Evolutionary conservation across 768 basidiomycete species (phyloP).

Genomic region (Hericium erinaceus): DNA sequence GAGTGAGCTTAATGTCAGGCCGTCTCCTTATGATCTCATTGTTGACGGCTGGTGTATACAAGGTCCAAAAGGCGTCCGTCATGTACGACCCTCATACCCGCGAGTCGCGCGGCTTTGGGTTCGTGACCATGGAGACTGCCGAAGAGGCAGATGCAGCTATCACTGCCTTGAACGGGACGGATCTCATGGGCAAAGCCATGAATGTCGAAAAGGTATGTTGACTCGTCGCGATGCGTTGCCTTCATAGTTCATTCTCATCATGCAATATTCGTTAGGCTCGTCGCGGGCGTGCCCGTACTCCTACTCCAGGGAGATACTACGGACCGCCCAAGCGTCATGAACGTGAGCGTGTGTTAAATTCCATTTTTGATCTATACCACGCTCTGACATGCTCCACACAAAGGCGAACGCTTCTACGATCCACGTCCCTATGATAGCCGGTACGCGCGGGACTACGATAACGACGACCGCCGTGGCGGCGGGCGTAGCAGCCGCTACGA

Average conservation of each 20-base stretch:
- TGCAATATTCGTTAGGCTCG: conserved; percentile 48
- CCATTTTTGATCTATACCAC: neutral
- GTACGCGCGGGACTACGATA: conserved; percentile 60
- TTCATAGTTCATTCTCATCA: neutral
- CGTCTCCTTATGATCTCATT: neutral
- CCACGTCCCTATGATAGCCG: conserved; percentile 88
- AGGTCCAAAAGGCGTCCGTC: conserved; percentile 58
- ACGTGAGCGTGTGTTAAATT: conserved; percentile 26
- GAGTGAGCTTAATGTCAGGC: conserved; percentile 37
- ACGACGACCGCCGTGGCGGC: conserved; percentile 38
- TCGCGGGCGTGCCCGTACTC: conserved; percentile 80
- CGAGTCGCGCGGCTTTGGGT: conserved; percentile 78
- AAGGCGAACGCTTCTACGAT: conserved; percentile 83
- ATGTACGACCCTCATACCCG: conserved; percentile 62
- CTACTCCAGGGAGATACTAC: conserved; percentile 92
- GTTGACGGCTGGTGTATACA: neutral
- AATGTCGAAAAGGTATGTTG: conserved; percentile 78
- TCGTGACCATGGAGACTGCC: conserved; percentile 74
- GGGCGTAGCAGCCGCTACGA: conserved; percentile 28
- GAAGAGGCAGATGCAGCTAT: conserved; percentile 94
- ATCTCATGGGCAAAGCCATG: conserved; percentile 79
- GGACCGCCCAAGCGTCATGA: conserved; percentile 82
- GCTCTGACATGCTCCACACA: conserved; percentile 1
- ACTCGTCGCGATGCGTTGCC: neutral
- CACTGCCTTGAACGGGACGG: conserved; percentile 72